Evolutionary conservation across 108 stramenopile genomes (phyloP).

Genomic region (Stephanodiscus minutulus): DNA sequence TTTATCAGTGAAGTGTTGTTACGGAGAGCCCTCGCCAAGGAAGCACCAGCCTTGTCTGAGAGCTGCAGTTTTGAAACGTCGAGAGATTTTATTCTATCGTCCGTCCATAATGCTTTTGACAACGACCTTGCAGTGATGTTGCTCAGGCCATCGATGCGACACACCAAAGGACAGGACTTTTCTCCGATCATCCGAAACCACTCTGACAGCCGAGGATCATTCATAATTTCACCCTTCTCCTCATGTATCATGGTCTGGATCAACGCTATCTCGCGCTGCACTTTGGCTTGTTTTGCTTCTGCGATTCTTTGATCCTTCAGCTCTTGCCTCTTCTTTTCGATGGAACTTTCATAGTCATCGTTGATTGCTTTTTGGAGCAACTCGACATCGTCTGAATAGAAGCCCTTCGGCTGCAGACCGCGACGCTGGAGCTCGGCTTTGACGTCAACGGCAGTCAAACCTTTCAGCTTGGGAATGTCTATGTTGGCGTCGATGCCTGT

Average conservation of each 20-base stretch:
- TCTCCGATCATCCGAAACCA: neutral
- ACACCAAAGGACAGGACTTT: neutral
- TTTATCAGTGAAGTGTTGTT: constrained; percentile 7
- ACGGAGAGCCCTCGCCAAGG: constrained; percentile 8
- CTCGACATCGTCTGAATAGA: constrained; percentile 21
- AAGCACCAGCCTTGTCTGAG: constrained; percentile 30
- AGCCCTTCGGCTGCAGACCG: constrained; percentile 21
- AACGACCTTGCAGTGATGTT: constrained; percentile 14
- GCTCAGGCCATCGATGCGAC: constrained; percentile 18
- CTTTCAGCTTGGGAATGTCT: neutral
- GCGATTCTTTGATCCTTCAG: neutral
- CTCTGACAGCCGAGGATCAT: neutral
- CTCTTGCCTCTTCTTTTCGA: neutral
- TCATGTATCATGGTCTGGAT: constrained; percentile 17
- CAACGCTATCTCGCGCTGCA: neutral
- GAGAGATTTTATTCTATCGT: constrained; percentile 1
- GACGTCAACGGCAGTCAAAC: neutral
- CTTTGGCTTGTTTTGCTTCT: constrained; percentile 8
- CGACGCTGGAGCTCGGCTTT: constrained; percentile 3
- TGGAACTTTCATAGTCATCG: constrained; percentile 5
- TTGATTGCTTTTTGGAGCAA: constrained; percentile 15
- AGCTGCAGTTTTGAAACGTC: constrained; percentile 18
- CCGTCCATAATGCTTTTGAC: constrained; percentile 23
- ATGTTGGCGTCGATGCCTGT: neutral
- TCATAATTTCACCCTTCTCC: constrained; percentile 12